phyloP scores from a whole-genome alignment of 345 rosid genomes.

The Populus ilicifolia region DNA sequence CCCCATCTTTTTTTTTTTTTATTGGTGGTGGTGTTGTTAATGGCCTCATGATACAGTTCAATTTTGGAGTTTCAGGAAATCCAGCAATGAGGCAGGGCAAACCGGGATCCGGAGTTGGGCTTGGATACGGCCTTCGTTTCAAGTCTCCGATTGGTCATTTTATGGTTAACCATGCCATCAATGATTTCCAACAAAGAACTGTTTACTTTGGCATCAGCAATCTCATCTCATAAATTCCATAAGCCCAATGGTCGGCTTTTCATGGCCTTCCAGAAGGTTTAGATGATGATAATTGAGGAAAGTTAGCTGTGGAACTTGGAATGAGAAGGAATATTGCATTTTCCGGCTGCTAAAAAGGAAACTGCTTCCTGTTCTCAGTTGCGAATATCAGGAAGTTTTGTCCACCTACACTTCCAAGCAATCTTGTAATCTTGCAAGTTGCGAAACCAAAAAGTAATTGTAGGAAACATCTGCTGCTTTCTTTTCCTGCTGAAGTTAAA shows the following conservation, averaged over 20 bases:
- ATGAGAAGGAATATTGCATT: background rate
- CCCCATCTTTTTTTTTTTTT: background rate
- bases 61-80: conserved; percentile 58
- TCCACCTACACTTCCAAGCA: background rate
- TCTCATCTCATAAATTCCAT: conserved; percentile 44
- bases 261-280: background rate
- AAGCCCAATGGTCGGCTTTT: background rate
- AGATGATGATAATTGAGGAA: background rate
- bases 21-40: background rate
- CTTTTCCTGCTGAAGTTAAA: background rate
- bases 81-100: conserved; percentile 79
- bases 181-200: conserved; percentile 74
- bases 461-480: too few species aligned
- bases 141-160: conserved; percentile 66
- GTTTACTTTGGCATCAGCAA: conserved; percentile 81
- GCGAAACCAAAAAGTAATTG: too few species aligned
- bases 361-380: background rate
- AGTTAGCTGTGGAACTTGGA: background rate
- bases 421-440: too few species aligned
- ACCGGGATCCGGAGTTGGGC: conserved; percentile 79
- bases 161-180: conserved; percentile 64
- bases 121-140: conserved; percentile 65
- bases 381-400: background rate
- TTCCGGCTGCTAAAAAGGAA: background rate
- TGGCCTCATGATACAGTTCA: background rate